These are phyloP conservation scores for Iris macrosiphon DNA, from an alignment of 106 monocot species.

Conservation along the genomic window DNA sequence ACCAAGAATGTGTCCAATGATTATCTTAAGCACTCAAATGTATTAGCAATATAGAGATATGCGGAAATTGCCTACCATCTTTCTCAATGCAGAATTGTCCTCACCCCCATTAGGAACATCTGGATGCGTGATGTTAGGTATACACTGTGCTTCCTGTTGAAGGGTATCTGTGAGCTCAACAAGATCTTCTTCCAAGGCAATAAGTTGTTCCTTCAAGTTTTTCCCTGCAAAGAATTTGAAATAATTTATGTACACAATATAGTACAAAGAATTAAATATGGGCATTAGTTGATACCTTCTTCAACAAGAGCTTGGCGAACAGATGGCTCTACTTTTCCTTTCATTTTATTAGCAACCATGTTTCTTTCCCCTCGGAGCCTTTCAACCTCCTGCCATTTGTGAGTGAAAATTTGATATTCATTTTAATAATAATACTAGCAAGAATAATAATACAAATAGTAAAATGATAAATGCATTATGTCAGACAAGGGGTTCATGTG, in stretches of 20 bases:
- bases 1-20: not conserved
- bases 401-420: slow-evolving; percentile 60
- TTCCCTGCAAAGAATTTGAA: slow-evolving; percentile 47
- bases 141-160: slow-evolving; percentile 85
- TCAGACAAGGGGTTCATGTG: no score
- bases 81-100: slow-evolving; percentile 63
- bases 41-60: no score
- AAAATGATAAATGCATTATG: no score
- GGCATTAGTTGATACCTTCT: slow-evolving; percentile 50
- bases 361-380: slow-evolving; percentile 89
- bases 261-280: not conserved
- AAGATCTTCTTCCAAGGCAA: slow-evolving; percentile 71
- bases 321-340: slow-evolving; percentile 75
- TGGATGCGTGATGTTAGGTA: slow-evolving; percentile 89
- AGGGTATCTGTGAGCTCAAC: slow-evolving; percentile 69
- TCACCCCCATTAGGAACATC: slow-evolving; percentile 90
- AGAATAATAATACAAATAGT: no score
- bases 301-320: slow-evolving; percentile 81
- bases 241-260: not conserved
- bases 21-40: not conserved
- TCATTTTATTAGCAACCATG: slow-evolving; percentile 88
- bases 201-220: slow-evolving; percentile 75
- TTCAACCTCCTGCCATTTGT: slow-evolving; percentile 99
- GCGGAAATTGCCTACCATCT: slow-evolving; percentile 39
- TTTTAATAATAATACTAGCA: not conserved